Evolutionary conservation across 225 moss, liverwort and hornwort genomes (phyloP).

Genomic region (Lunularia cruciata): DNA sequence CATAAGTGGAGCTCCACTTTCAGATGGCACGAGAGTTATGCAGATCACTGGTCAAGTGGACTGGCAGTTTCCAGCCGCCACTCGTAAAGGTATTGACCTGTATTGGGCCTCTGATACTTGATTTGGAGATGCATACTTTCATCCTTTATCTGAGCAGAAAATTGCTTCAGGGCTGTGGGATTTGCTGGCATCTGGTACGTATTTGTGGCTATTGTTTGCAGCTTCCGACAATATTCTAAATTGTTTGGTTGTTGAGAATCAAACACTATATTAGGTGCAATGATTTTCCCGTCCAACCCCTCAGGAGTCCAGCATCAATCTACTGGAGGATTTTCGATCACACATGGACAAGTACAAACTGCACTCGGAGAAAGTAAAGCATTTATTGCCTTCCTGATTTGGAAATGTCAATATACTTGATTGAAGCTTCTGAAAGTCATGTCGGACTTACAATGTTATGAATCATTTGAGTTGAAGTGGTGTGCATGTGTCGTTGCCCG

Average conservation of each 20-base stretch:
- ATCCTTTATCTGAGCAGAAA: not conserved
- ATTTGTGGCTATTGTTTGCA: not conserved
- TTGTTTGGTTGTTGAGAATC: not conserved
- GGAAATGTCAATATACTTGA: too few species aligned
- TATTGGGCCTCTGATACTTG: too few species aligned
- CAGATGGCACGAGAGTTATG: not conserved
- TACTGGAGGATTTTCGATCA: not conserved
- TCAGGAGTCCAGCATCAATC: not conserved
- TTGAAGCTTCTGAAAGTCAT: too few species aligned
- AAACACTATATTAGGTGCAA: not conserved
- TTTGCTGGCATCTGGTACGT: not conserved
- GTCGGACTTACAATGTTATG: too few species aligned
- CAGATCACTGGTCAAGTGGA: not conserved
- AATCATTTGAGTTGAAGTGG: too few species aligned
- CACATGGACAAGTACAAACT: not conserved
- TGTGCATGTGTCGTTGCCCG: too few species aligned
- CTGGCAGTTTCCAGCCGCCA: not conserved
- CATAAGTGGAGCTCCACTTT: not conserved
- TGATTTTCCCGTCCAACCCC: not conserved
- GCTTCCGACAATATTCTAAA: not conserved
- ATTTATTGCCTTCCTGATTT: too few species aligned
- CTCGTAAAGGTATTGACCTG: not conserved
- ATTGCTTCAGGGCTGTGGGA: not conserved
- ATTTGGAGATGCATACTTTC: too few species aligned
- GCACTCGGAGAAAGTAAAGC: slow-evolving; percentile 1